Base-by-base conservation (phyloP, 2,329 filamentous ascomycete species). In the Pleoardoris graminearum region DNA sequence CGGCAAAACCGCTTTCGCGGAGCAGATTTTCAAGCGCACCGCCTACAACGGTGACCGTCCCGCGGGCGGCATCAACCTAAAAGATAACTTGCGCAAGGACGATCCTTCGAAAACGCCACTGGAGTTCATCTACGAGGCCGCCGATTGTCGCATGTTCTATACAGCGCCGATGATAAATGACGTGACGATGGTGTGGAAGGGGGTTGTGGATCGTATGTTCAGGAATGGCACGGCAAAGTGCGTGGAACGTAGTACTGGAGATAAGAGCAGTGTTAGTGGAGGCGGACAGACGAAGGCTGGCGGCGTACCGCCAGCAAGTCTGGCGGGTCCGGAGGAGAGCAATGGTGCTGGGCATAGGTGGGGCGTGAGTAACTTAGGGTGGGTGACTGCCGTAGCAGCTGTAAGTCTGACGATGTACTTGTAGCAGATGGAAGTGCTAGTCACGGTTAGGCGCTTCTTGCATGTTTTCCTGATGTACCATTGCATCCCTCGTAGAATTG, bases 81-180 rank as follows among this genome's bases (percentile, higher is more conserved):
- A 61, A 29, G 68, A 75, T 23, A 76, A 76, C 30, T 51, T 74
- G 12, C 63, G 69, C 11, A 65, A 69, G 35, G 71, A 69, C 33
- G 72, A 75, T 48, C 62, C 67, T 2, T 59, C 63, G 4, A 63
- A 73, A 7, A 75, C 69, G 16, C 75, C 75, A 1, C 59, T 76
- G 14, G 72, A 76, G 51, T 76, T 73, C 55, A 69, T 75, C 29
- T 75, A 76, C 44, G 73, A 76, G 51, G 73, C 74, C 1, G 73
- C 73, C 0, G 73, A 75, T 47, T 76, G 73, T 55, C 61, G 71
- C 21, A 66, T 75, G 62, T 77, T 68, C 51, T 75, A 75, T 54
- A 75, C 72, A 0, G 61, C 67, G 8, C 55, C 57, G 2, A 74
- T 73, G 70, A 57, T 73, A 19, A 57, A 51, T 4, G 62, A 71